phyloP scores from a whole-genome alignment of 78 protist genomes.

The Chrysochromulina parva region DNA sequence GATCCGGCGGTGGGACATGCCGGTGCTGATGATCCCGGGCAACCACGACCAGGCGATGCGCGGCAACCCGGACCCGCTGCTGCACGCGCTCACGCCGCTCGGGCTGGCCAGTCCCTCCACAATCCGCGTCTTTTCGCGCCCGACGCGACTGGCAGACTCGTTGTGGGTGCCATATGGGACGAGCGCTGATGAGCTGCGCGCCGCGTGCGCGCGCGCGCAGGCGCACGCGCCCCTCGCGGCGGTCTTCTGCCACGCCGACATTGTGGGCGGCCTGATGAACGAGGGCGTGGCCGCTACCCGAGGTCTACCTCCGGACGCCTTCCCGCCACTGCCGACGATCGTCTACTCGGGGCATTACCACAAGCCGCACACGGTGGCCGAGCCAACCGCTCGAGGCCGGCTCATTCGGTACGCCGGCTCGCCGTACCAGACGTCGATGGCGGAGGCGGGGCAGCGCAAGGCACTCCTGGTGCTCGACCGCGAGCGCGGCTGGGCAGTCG shows the following conservation, averaged over 20 bases:
- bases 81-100: slow-evolving; percentile 21
- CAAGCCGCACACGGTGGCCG: background rate
- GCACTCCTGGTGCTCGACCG: slow-evolving; percentile 4
- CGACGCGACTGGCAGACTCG: background rate
- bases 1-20: background rate
- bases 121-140: background rate
- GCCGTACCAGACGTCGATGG: background rate
- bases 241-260: slow-evolving; percentile 24
- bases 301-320: background rate
- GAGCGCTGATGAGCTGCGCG: background rate
- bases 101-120: background rate
- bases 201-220: background rate
- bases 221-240: background rate
- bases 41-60: slow-evolving; percentile 9
- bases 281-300: background rate
- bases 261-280: background rate
- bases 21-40: background rate
- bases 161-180: background rate
- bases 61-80: background rate
- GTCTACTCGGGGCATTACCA: slow-evolving; percentile 21
- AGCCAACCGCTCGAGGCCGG: background rate
- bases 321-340: background rate
- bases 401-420: background rate
- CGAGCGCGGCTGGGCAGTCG: background rate
- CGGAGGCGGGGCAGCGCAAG: slow-evolving; percentile 20